Evolutionary conservation across 2,329 filamentous ascomycete species (phyloP), one percentile per base, ranked within the genome.

Genomic region (Alternaria atra): DNA sequence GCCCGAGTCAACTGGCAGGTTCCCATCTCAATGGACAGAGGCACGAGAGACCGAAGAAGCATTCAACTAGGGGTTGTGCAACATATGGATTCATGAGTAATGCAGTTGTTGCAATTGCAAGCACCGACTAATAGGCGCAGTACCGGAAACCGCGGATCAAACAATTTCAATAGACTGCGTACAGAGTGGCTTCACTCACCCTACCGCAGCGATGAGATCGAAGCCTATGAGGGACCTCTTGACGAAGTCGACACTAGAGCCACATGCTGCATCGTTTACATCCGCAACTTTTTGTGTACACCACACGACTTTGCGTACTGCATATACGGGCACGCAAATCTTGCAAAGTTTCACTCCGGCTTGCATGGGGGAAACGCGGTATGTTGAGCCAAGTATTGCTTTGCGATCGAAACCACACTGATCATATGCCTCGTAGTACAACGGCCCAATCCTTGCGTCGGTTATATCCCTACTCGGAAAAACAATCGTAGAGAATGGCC

Each of bases 271-370:
- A 25, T 73, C 9, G 64, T 75, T 15, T 68, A 59, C 54, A 69
- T 75, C 46, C 46, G 37, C 5, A 20, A 27, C 15, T 74, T 75
- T 58, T 72, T 71, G 51, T 60, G 32, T 5, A 58, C 70, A 6
- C 39, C 39, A 1, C 46, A 34, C 5, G 64, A 70, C 29, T 68
- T 73, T 29, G 57, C 57, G 15, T 73, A 68, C 52, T 68, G 66
- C 32, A 51, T 74, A 30, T 52, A 55, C 13, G 68, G 68, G 12
- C 32, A n/a, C 5, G 23, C 29, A 3, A 47, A 68, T n/a, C 13
- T 62, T 43, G 29, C 54, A 3, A 67, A 52, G 30, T 71, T 73
- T 12, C 42, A 32, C 15, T 32, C 23, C 13, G 39, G 47, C 4
- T 37, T 37, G 13, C 50, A 59, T n/a, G 34, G 39, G 8, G 65